These are phyloP conservation scores for Panellus pusillus DNA, from an alignment of 768 basidiomycete species.

Conservation along the genomic window DNA sequence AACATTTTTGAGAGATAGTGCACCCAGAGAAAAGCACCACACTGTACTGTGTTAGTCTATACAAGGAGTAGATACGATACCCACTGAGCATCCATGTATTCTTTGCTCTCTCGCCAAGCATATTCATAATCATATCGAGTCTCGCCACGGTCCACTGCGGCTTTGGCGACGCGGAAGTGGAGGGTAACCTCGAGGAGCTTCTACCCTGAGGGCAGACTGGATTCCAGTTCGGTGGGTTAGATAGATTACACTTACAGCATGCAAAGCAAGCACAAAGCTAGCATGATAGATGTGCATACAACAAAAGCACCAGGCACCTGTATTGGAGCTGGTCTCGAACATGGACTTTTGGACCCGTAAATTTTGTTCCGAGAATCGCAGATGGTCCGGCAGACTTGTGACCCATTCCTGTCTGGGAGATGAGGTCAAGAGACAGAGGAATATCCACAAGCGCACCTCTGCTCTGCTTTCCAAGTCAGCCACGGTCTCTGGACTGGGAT, in stretches of 20 bases:
- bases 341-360: constrained; percentile 68
- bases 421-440: constrained; percentile 2
- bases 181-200: constrained; percentile 6
- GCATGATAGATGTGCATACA: constrained; percentile 74
- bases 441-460: constrained; percentile 36
- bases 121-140: constrained; percentile 44
- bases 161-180: constrained; percentile 22
- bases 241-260: constrained; percentile 49
- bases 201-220: not conserved
- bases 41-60: constrained; percentile 38
- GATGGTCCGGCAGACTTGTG: constrained; percentile 64
- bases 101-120: constrained; percentile 51
- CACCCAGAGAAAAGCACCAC: constrained; percentile 64
- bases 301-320: constrained; percentile 80
- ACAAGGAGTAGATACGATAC: constrained; percentile 20
- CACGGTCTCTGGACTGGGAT: constrained; percentile 34
- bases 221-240: not conserved
- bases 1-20: constrained; percentile 24
- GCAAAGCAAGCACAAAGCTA: constrained; percentile 62
- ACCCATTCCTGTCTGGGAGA: constrained; percentile 55
- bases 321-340: constrained; percentile 78
- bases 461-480: constrained; percentile 42
- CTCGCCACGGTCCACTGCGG: constrained; percentile 44
- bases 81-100: constrained; percentile 43
- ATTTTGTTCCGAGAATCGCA: constrained; percentile 71